A percentile compares a stretch with the other conserved stretches of the same genome.
Evolutionary conservation across 2,329 filamentous ascomycete species (phyloP).

Genomic region (Cephalotrichum gorgonifer): DNA sequence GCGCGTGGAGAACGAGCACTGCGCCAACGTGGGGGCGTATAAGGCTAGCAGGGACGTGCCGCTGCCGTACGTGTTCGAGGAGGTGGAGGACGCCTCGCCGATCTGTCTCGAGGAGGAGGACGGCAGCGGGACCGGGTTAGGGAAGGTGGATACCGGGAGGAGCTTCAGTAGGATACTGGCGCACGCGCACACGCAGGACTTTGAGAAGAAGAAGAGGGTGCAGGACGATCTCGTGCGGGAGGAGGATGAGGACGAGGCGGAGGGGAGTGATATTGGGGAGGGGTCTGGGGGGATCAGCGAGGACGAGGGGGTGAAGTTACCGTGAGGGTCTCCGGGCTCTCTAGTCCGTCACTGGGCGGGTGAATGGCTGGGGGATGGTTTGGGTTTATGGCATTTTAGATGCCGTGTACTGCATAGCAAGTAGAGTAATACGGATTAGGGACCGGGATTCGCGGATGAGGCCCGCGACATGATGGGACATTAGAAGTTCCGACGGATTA

Average conservation of each 20-base stretch:
- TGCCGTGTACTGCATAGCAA: too few relatives aligned
- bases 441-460: too few relatives aligned
- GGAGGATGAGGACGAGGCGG: conserved; percentile 12
- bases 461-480: too few relatives aligned
- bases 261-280: conserved; percentile 13
- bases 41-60: conserved; percentile 83
- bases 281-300: neutral
- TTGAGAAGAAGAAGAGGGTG: conserved; percentile 61
- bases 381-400: too few relatives aligned
- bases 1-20: conserved; percentile 96
- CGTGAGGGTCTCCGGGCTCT: too few relatives aligned
- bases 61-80: conserved; percentile 62
- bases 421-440: too few relatives aligned
- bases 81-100: neutral
- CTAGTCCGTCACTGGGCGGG: too few relatives aligned
- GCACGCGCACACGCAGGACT: conserved; percentile 81
- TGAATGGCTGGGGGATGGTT: too few relatives aligned
- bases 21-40: conserved; percentile 80
- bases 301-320: neutral
- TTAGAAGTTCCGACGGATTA: too few relatives aligned
- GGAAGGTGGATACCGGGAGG: neutral
- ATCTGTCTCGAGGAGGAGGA: conserved; percentile 7
- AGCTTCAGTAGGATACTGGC: conserved; percentile 58
- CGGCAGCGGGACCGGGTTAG: conserved; percentile 3
- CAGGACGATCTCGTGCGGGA: conserved; percentile 8